These are phyloP conservation scores for Neurospora sp. DNA, from an alignment of 495 filamentous ascomycete genomes.

Conservation along the genomic window DNA sequence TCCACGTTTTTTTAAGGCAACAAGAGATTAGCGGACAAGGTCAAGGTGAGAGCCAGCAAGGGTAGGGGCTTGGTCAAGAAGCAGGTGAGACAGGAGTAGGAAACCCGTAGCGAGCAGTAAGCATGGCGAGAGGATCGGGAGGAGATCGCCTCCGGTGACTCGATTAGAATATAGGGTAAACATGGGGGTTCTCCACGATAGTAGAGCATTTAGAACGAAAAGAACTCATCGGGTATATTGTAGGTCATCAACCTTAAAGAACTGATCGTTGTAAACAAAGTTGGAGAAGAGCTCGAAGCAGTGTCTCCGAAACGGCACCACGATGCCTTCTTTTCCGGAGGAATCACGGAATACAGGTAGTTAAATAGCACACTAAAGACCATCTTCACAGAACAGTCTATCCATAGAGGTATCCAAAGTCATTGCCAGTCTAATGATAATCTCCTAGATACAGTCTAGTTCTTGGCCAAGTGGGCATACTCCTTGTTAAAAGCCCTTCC, in stretches of 20 bases:
- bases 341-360: no score
- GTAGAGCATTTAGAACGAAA: background rate
- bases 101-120: background rate
- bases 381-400: no score
- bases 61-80: background rate
- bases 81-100: background rate
- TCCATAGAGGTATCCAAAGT: no score
- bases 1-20: background rate
- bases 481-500: constrained; percentile 91
- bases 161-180: background rate
- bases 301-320: background rate
- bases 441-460: background rate
- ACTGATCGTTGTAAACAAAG: no score
- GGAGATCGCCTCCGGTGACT: background rate
- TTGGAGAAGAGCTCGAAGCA: background rate
- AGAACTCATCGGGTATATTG: no score
- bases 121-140: background rate
- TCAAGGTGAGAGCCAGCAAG: background rate
- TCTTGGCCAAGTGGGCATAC: constrained; percentile 44
- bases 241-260: no score
- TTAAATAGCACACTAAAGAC: no score
- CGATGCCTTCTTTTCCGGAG: background rate
- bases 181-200: background rate
- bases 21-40: background rate
- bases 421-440: background rate